These are phyloP conservation scores for Hypoxylon intermedium DNA, from an alignment of 495 filamentous ascomycete species.

Conservation along the genomic window DNA sequence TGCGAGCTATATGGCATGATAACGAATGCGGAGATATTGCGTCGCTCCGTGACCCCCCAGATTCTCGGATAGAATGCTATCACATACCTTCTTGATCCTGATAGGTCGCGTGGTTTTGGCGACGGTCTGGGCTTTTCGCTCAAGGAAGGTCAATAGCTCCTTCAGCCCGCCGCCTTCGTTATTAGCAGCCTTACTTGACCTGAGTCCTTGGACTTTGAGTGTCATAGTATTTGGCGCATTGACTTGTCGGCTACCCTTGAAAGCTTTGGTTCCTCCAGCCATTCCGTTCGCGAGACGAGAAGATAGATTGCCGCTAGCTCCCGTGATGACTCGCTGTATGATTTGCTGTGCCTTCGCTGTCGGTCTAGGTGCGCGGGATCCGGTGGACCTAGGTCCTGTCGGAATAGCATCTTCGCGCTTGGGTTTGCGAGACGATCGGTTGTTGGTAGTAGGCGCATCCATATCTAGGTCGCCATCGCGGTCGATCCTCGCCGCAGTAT, in stretches of 20 bases:
- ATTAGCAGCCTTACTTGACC: slow-evolving; percentile 72
- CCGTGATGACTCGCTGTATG: slow-evolving; percentile 45
- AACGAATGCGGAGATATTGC: slow-evolving; percentile 51
- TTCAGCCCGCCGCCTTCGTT: slow-evolving; percentile 75
- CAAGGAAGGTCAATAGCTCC: slow-evolving; percentile 77
- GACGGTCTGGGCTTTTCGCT: slow-evolving; percentile 73
- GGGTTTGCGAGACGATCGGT: slow-evolving; percentile 42
- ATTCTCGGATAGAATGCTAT: slow-evolving; percentile 46
- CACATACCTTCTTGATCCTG: slow-evolving; percentile 86
- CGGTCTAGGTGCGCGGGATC: slow-evolving; percentile 43
- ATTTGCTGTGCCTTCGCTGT: slow-evolving; percentile 43
- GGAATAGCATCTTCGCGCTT: slow-evolving; percentile 24
- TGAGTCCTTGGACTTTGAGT: slow-evolving; percentile 73
- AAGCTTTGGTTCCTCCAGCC: slow-evolving; percentile 18
- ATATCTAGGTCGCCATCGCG: slow-evolving; percentile 85
- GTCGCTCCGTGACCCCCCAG: slow-evolving; percentile 53
- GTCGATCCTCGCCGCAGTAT: slow-evolving; percentile 61
- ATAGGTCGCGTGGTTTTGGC: slow-evolving; percentile 61
- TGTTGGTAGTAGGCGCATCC: slow-evolving; percentile 58
- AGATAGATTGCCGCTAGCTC: slow-evolving; percentile 33
- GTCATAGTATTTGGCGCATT: slow-evolving; percentile 36
- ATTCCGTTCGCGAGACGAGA: slow-evolving; percentile 29
- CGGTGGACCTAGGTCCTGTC: slow-evolving; percentile 31
- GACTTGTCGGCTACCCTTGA: slow-evolving; percentile 16
- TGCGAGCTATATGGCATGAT: slow-evolving; percentile 59